Conservation (phyloP, 352 stramenopile genomes). For the Paralagenidium karlingii region DNA sequence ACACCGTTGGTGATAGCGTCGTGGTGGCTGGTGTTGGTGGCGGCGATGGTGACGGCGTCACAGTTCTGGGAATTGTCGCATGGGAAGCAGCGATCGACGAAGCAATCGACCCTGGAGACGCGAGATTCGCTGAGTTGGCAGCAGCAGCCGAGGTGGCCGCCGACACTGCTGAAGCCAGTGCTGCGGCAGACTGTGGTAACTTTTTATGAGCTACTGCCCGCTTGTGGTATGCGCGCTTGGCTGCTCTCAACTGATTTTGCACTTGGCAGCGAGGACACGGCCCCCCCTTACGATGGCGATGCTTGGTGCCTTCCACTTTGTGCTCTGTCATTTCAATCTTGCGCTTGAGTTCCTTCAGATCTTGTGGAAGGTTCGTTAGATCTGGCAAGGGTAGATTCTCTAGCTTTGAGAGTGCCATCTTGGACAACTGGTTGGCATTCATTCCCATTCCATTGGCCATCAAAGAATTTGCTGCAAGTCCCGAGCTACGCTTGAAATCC, state of each 20-base stretch:
- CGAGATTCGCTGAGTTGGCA: not conserved
- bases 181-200: conserved; percentile 28
- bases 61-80: no score
- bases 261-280: conserved; percentile 71
- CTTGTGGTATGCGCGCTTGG: conserved; percentile 74
- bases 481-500: conserved; percentile 57
- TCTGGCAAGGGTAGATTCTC: conserved; percentile 62
- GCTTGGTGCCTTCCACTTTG: conserved; percentile 80
- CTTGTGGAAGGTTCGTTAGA: conserved; percentile 58
- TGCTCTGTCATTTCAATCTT: conserved; percentile 78
- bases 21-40: no score
- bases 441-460: conserved; percentile 20
- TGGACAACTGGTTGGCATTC: conserved; percentile 34
- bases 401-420: conserved; percentile 23
- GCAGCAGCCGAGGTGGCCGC: not conserved
- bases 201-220: conserved; percentile 73
- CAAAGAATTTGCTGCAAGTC: conserved; percentile 23
- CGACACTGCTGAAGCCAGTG: not conserved
- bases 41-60: no score
- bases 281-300: conserved; percentile 71
- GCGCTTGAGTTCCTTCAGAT: conserved; percentile 69
- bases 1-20: no score
- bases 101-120: not conserved
- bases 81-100: no score
- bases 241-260: conserved; percentile 67